A percentile compares a stretch with the other conserved stretches of the same genome.
Evolutionary conservation across 306 rosid genomes (phyloP).

Genomic region (Begonia masoniana): DNA sequence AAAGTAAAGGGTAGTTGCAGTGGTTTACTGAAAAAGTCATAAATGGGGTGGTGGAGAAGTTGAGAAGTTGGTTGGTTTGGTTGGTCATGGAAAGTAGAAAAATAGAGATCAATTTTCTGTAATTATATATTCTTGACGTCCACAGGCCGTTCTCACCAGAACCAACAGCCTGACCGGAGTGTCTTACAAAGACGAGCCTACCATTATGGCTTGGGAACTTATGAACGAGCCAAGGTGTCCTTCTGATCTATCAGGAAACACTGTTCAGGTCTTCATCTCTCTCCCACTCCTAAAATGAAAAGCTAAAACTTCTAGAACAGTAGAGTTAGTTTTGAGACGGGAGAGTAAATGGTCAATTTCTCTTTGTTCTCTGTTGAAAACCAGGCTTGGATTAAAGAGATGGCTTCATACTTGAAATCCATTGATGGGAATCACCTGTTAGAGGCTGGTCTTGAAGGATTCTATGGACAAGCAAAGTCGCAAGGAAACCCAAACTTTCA

Average conservation of each 20-base stretch:
- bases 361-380: neutral
- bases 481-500: slow-evolving; percentile 42
- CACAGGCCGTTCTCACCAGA: slow-evolving; percentile 58
- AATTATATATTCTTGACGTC: neutral
- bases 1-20: too few species aligned
- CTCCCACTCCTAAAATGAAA: neutral
- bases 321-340: too few species aligned
- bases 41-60: too few species aligned
- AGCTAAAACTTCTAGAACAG: too few species aligned
- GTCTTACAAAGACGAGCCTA: slow-evolving; percentile 72
- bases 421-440: slow-evolving; percentile 78
- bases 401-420: slow-evolving; percentile 84
- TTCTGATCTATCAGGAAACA: slow-evolving; percentile 63
- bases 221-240: slow-evolving; percentile 78
- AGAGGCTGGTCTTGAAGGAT: slow-evolving; percentile 84
- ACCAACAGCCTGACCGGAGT: slow-evolving; percentile 59
- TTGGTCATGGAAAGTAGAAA: too few species aligned
- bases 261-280: slow-evolving; percentile 49
- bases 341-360: too few species aligned
- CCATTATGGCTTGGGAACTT: slow-evolving; percentile 98
- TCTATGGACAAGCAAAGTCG: slow-evolving; percentile 53
- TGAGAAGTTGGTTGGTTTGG: too few species aligned
- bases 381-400: slow-evolving; percentile 84
- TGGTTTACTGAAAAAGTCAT: too few species aligned
- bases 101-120: too few species aligned